Evolutionary conservation across 1,284 basidiomycete species (phyloP).

Genomic region (Ustilago tritici): DNA sequence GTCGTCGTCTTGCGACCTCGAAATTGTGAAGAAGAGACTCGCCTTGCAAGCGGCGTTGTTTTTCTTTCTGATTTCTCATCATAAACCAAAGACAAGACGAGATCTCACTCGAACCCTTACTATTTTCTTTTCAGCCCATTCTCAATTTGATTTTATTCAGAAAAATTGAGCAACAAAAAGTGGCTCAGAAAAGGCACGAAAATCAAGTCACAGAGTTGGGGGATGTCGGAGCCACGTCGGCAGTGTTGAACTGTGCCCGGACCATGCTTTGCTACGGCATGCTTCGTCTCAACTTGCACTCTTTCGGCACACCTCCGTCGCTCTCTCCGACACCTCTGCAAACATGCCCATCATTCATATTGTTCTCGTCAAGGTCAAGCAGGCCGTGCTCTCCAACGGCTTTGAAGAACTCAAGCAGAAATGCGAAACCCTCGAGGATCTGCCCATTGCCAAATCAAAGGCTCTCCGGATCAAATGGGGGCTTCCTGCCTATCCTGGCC

Average conservation of each 20-base stretch:
- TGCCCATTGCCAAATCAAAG: constrained; percentile 53
- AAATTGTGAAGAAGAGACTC: background rate
- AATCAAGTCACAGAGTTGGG: background rate
- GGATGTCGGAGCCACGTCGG: constrained; percentile 9
- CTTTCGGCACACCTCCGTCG: constrained; percentile 6
- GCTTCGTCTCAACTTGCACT: background rate
- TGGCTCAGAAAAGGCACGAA: background rate
- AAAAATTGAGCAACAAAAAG: background rate
- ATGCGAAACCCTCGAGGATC: constrained; percentile 54
- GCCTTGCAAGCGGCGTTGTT: background rate
- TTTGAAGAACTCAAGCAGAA: constrained; percentile 62
- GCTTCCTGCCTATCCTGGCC: constrained; percentile 55
- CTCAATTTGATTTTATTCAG: background rate
- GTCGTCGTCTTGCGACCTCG: background rate
- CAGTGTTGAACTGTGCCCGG: constrained; percentile 6
- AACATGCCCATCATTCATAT: constrained; percentile 59
- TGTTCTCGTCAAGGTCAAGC: constrained; percentile 64
- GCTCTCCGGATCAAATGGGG: constrained; percentile 58
- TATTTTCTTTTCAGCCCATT: background rate
- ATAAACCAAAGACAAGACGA: background rate
- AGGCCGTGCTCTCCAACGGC: constrained; percentile 57
- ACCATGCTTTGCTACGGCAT: constrained; percentile 2
- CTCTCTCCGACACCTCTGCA: background rate
- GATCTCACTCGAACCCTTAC: background rate
- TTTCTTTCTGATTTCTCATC: constrained; percentile 5